Conservation (phyloP, 1,139 yeast species). For the Suhomyces guaymorum region DNA sequence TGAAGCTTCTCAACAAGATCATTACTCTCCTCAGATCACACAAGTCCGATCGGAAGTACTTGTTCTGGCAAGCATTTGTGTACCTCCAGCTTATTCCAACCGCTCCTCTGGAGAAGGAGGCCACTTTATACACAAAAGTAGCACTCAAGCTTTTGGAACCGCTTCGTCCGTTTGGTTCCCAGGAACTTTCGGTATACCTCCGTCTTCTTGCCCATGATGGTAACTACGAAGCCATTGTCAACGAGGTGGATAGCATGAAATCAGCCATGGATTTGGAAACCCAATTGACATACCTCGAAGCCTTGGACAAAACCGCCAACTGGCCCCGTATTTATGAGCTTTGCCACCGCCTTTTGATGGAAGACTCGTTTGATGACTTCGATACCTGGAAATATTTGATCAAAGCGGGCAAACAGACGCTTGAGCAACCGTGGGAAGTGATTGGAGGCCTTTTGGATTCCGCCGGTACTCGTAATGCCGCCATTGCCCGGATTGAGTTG, state of each 20-base stretch:
- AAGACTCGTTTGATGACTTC: conserved; percentile 55
- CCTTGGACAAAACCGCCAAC: conserved; percentile 37
- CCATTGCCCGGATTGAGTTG: conserved; percentile 55
- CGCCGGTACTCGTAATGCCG: conserved; percentile 50
- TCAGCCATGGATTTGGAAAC: conserved; percentile 57
- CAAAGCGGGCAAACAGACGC: conserved; percentile 27
- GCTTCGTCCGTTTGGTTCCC: conserved; percentile 33
- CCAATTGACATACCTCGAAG: conserved; percentile 51
- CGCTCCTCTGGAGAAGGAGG: conserved; percentile 31
- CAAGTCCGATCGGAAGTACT: conserved; percentile 10
- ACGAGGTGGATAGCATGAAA: conserved; percentile 24
- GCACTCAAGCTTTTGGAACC: conserved; percentile 55
- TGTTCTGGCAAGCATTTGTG: conserved; percentile 17
- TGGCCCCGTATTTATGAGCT: conserved; percentile 45
- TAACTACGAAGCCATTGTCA: conserved; percentile 30
- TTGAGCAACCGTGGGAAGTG: conserved; percentile 17
- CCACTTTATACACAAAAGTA: conserved; percentile 52
- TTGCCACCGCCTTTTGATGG: conserved; percentile 37
- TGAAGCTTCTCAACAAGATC: conserved; percentile 14
- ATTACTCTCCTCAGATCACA: conserved; percentile 12
- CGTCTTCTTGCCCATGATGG: conserved; percentile 42
- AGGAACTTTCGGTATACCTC: conserved; percentile 59
- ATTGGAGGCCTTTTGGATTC: conserved; percentile 21
- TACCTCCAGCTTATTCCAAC: conserved; percentile 13
- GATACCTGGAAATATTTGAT: conserved; percentile 59